phyloP scores from a whole-genome alignment of 768 basidiomycete species.

The Cystofilobasidium capitatum region DNA sequence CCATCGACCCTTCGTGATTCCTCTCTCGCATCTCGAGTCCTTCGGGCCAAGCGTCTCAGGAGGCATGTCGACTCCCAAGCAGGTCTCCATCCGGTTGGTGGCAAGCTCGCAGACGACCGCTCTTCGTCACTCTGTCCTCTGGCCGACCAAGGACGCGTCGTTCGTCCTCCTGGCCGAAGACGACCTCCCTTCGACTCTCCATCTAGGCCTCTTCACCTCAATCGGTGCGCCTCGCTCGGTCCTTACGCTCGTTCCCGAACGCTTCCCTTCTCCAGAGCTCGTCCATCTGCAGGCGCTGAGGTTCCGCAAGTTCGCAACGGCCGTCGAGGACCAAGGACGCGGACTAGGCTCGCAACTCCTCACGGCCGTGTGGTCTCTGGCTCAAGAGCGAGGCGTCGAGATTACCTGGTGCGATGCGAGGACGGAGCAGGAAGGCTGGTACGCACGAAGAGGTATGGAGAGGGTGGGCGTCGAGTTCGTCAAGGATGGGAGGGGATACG shows the following conservation, averaged over 20 bases:
- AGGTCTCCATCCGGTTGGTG: too few species aligned
- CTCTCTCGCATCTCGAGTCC: too few species aligned
- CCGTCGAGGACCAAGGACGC: background rate
- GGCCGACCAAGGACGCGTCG: background rate
- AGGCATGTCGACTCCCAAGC: too few species aligned
- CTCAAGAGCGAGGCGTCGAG: background rate
- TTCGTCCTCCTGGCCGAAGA: constrained; percentile 6
- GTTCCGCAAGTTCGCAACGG: constrained; percentile 9
- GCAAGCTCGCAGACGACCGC: background rate
- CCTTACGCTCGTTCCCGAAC: constrained; percentile 3
- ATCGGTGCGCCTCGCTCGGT: background rate
- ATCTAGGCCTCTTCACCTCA: background rate
- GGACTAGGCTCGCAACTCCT: constrained; percentile 2
- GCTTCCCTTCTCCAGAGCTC: background rate
- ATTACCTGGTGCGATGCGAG: background rate
- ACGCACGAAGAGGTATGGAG: background rate
- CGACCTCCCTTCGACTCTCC: background rate
- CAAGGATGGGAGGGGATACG: background rate
- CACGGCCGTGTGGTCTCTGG: background rate
- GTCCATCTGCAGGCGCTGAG: background rate
- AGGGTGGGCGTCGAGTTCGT: background rate
- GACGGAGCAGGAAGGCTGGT: background rate
- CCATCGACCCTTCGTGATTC: too few species aligned
- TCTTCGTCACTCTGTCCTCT: constrained; percentile 6
- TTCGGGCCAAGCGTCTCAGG: too few species aligned